A percentile compares a stretch with the other conserved stretches of the same genome.
Conservation (phyloP, 164 flowering plant species). For the Sextonia rubra region DNA sequence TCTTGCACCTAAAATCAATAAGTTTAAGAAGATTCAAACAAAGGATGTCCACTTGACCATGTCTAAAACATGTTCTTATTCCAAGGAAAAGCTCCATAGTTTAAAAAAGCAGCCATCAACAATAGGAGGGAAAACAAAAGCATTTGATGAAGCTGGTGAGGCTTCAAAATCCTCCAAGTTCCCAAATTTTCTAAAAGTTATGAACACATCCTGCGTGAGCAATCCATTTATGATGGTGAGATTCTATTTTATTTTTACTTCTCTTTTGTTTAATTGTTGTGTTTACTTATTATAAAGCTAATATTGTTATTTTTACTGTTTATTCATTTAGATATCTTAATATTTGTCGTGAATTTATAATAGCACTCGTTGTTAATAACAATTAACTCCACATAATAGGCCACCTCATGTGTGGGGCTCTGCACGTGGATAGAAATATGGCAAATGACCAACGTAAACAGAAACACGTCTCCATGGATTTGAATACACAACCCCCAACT, state of each 20-base stretch:
- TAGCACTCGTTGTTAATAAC: too few species aligned
- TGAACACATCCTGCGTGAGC: background rate
- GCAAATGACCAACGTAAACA: too few species aligned
- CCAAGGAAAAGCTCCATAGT: background rate
- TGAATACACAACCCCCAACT: too few species aligned
- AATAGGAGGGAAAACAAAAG: background rate
- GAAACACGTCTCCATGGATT: too few species aligned
- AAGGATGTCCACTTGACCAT: slow-evolving; percentile 1
- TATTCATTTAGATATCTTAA: too few species aligned
- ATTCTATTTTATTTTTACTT: background rate
- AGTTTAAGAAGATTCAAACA: slow-evolving; percentile 4
- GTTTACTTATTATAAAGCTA: background rate
- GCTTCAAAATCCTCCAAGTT: slow-evolving; percentile 7
- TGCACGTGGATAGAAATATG: too few species aligned
- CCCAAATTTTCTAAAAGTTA: slow-evolving; percentile 6
- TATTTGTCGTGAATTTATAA: too few species aligned
- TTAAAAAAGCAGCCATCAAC: background rate
- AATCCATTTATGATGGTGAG: slow-evolving; percentile 3
- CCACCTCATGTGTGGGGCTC: too few species aligned
- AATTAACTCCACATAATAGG: too few species aligned
- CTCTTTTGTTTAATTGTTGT: too few species aligned
- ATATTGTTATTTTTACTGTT: too few species aligned
- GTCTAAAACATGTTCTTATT: background rate
- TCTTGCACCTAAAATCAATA: background rate
- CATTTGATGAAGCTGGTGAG: slow-evolving; percentile 6